Conservation (phyloP, 805 yeast species). For the Zygoascus bituminiphila region DNA sequence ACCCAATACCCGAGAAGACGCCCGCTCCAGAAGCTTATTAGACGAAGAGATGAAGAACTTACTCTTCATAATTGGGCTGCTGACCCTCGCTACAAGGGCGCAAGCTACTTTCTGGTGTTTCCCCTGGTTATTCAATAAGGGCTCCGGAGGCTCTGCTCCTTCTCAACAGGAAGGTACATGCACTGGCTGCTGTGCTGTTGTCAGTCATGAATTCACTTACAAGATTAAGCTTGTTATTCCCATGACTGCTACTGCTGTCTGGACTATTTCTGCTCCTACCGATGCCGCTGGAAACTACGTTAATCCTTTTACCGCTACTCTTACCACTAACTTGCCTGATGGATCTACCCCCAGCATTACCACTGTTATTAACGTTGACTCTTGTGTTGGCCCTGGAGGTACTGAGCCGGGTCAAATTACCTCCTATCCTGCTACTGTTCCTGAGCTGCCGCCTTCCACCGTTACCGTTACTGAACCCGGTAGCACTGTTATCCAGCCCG, state of each 20-base stretch:
- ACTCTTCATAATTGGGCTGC: neutral
- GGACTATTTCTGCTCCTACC: conserved; percentile 21
- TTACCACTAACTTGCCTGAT: conserved; percentile 35
- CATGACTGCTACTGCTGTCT: conserved; percentile 13
- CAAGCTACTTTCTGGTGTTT: conserved; percentile 1
- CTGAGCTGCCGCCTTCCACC: conserved; percentile 12
- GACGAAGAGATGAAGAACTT: neutral
- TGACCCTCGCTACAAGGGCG: neutral
- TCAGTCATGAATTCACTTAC: conserved; percentile 21
- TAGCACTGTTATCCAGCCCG: conserved; percentile 9
- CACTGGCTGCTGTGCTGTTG: conserved; percentile 26
- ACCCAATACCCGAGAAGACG: neutral
- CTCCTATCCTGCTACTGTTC: conserved; percentile 8
- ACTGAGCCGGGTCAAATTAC: conserved; percentile 3
- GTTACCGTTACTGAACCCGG: conserved; percentile 18
- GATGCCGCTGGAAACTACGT: conserved; percentile 12
- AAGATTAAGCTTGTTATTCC: conserved; percentile 12
- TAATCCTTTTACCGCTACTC: conserved; percentile 17
- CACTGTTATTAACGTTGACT: conserved; percentile 18
- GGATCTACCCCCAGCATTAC: conserved; percentile 39
- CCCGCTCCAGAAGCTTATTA: neutral
- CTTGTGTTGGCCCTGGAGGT: conserved; percentile 7
- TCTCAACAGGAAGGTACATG: conserved; percentile 15
- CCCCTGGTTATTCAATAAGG: neutral
- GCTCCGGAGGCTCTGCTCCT: neutral